Conservation (phyloP, 192 early-diverging fungal species). For the Glomus cerebriforme region DNA sequence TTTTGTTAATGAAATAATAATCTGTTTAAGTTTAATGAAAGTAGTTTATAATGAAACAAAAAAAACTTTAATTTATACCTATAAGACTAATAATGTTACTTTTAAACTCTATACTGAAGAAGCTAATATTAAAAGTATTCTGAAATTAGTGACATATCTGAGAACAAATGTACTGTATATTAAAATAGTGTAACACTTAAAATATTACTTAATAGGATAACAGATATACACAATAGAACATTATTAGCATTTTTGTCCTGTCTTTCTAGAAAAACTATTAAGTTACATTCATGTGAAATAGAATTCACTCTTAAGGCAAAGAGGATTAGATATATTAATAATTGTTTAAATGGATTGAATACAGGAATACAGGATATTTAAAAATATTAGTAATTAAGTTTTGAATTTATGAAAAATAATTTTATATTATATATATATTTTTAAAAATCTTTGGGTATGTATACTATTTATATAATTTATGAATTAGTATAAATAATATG, state of each 20-base stretch:
- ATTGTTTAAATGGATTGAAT: too few relatives aligned
- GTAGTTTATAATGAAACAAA: conserved; percentile 27
- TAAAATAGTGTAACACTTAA: conserved; percentile 30
- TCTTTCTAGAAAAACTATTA: conserved; percentile 29
- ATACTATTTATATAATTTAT: too few relatives aligned
- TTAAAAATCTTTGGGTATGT: too few relatives aligned
- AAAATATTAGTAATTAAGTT: too few relatives aligned
- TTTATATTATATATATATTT: too few relatives aligned
- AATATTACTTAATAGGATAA: conserved; percentile 30
- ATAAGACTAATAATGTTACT: conserved; percentile 15
- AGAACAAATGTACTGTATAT: conserved; percentile 31
- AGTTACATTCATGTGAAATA: background rate
- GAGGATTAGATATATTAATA: too few relatives aligned
- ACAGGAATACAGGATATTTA: too few relatives aligned
- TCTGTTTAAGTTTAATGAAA: conserved; percentile 30
- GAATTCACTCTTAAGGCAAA: too few relatives aligned
- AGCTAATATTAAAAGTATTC: conserved; percentile 25
- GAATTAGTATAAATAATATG: too few relatives aligned
- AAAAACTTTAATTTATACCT: conserved; percentile 31
- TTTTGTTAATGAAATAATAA: conserved; percentile 24
- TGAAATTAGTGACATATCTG: conserved; percentile 33
- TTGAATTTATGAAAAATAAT: too few relatives aligned
- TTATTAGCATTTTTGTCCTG: conserved; percentile 30
- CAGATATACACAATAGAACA: conserved; percentile 20
- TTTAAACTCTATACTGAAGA: conserved; percentile 36